phyloP scores from a whole-genome alignment of 306 rosid genomes.

The Quercus variabilis region DNA sequence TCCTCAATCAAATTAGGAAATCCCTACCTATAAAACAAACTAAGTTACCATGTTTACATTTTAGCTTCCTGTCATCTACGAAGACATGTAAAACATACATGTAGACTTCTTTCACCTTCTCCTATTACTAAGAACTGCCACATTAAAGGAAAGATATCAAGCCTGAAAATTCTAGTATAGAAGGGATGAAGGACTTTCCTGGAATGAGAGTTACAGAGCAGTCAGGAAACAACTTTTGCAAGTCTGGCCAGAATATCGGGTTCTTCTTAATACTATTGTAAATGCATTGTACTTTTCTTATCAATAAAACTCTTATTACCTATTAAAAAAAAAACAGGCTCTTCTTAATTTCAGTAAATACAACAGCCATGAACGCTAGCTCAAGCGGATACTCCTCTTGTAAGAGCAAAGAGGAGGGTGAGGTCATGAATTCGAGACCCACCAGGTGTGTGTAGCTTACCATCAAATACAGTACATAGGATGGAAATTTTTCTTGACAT shows the following conservation, averaged over 20 bases:
- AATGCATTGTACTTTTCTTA: too few species aligned
- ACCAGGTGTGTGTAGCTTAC: too few species aligned
- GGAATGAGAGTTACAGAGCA: not conserved
- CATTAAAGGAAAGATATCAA: not conserved
- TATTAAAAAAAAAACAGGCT: too few species aligned
- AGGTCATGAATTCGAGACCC: too few species aligned
- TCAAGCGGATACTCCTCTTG: too few species aligned
- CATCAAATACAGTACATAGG: not conserved
- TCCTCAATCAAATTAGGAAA: not conserved
- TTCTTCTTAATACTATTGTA: not conserved
- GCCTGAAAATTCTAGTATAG: not conserved
- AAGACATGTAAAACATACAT: not conserved
- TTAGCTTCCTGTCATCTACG: too few species aligned
- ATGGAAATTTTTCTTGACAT: not conserved
- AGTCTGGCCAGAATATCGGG: not conserved
- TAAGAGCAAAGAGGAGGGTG: too few species aligned
- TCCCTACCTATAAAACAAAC: too few species aligned
- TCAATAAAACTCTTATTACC: too few species aligned
- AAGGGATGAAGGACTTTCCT: not conserved
- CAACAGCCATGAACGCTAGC: too few species aligned
- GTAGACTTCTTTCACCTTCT: not conserved
- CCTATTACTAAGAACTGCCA: not conserved
- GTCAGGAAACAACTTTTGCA: not conserved
- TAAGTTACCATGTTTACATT: too few species aligned
- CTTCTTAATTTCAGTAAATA: not conserved